These are phyloP conservation scores for Exobasidium cylindrosporum DNA, from an alignment of 1,284 basidiomycete species.

Conservation along the genomic window DNA sequence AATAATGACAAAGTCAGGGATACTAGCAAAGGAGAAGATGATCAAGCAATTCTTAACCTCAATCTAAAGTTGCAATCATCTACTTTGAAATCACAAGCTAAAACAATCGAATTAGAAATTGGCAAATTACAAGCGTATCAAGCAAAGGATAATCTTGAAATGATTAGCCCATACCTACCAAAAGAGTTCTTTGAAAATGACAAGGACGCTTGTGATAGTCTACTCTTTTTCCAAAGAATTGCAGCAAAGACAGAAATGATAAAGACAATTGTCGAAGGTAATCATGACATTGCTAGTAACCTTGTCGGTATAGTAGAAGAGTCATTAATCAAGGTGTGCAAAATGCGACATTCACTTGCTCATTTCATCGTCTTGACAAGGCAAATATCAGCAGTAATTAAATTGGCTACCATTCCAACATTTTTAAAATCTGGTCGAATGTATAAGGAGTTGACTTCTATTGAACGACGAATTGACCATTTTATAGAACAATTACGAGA, in stretches of 20 bases:
- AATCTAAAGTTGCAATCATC: conserved; percentile 49
- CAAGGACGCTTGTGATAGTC: conserved; percentile 37
- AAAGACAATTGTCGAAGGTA: conserved; percentile 41
- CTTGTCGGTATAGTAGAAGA: conserved; percentile 37
- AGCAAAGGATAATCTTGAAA: conserved; percentile 39
- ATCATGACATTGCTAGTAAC: conserved; percentile 36
- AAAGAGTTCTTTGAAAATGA: conserved; percentile 43
- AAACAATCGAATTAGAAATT: conserved; percentile 44
- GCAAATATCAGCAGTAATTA: conserved; percentile 48
- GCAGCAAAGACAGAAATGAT: conserved; percentile 45
- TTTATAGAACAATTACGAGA: conserved; percentile 78
- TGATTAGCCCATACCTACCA: conserved; percentile 45
- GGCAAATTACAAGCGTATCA: conserved; percentile 42
- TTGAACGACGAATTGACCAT: conserved; percentile 87
- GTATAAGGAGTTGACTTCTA: conserved; percentile 70
- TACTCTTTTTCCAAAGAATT: conserved; percentile 52
- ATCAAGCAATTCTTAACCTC: conserved; percentile 48
- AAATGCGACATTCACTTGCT: conserved; percentile 47
- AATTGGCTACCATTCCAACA: conserved; percentile 34
- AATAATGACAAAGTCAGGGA: conserved; percentile 29
- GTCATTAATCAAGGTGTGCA: conserved; percentile 40
- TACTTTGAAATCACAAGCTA: conserved; percentile 50
- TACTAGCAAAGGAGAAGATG: conserved; percentile 26
- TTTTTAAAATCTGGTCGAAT: conserved; percentile 66
- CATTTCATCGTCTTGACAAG: conserved; percentile 46